Percentiles rank a stretch among this genome's conserved stretches.
Evolutionary conservation across 2,329 filamentous ascomycete species (phyloP).

Genomic region (Ceratocystis eucalypticola): DNA sequence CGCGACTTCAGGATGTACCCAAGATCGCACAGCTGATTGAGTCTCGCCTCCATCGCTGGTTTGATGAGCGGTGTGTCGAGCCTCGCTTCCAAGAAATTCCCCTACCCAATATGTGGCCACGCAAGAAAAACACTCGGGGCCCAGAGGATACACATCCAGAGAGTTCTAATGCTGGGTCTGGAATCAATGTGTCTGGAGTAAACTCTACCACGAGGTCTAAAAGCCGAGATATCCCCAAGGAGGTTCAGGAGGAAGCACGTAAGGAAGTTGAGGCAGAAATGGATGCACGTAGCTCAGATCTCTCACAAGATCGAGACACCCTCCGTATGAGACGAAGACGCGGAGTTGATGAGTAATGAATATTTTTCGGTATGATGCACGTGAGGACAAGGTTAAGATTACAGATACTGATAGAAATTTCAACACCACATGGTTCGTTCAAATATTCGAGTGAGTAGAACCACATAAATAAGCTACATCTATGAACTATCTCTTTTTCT

Average conservation of each 20-base stretch:
- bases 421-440: not conserved
- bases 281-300: constrained; percentile 29
- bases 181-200: constrained; percentile 29
- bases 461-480: too few relatives aligned
- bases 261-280: constrained; percentile 36
- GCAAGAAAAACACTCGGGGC: constrained; percentile 69
- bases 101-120: constrained; percentile 67
- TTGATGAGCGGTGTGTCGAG: constrained; percentile 75
- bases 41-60: constrained; percentile 68
- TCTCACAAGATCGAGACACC: constrained; percentile 19
- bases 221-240: constrained; percentile 3
- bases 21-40: constrained; percentile 81
- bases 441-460: too few relatives aligned
- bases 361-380: not conserved
- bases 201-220: constrained; percentile 20
- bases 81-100: constrained; percentile 79
- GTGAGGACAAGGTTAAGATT: not conserved
- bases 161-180: constrained; percentile 33
- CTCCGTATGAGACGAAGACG: constrained; percentile 31
- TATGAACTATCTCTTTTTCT: too few relatives aligned
- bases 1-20: constrained; percentile 68
- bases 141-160: constrained; percentile 42
- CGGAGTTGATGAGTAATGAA: constrained; percentile 25
- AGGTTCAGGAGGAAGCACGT: constrained; percentile 11
- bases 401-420: not conserved